phyloP scores from a whole-genome alignment of 495 filamentous ascomycete genomes.

The Cladorrhinum samala region DNA sequence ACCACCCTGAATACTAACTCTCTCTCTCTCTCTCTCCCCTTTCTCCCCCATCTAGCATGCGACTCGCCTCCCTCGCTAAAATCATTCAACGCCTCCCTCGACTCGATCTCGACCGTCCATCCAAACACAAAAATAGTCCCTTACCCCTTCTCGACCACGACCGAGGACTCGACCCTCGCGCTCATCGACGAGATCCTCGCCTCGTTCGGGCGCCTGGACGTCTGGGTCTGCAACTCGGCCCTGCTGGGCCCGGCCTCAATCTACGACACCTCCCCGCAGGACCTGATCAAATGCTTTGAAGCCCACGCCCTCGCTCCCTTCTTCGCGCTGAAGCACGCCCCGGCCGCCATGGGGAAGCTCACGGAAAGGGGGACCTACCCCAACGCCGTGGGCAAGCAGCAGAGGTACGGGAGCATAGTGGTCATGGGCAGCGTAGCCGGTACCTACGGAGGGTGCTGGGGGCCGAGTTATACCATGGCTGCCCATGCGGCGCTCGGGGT shows the following conservation, averaged over 20 bases:
- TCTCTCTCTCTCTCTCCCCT: not conserved
- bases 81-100: conserved; percentile 24
- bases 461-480: conserved; percentile 51
- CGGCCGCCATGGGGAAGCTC: conserved; percentile 55
- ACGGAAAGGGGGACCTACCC: conserved; percentile 48
- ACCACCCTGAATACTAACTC: not conserved
- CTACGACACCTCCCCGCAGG: conserved; percentile 45
- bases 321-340: conserved; percentile 57
- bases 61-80: conserved; percentile 20
- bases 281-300: conserved; percentile 50
- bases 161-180: conserved; percentile 52
- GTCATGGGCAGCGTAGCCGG: conserved; percentile 51
- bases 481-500: conserved; percentile 55
- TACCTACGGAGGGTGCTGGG: conserved; percentile 55
- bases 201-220: conserved; percentile 51
- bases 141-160: conserved; percentile 49
- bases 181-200: conserved; percentile 59
- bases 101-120: conserved; percentile 28
- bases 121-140: conserved; percentile 54
- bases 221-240: conserved; percentile 52
- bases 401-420: conserved; percentile 53
- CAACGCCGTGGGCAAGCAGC: conserved; percentile 53
- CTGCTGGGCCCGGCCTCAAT: conserved; percentile 53
- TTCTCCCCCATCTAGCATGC: conserved; percentile 19
- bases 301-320: conserved; percentile 54